Conservation (phyloP, 2,329 filamentous ascomycete genomes). For the Apiospora aurea region DNA sequence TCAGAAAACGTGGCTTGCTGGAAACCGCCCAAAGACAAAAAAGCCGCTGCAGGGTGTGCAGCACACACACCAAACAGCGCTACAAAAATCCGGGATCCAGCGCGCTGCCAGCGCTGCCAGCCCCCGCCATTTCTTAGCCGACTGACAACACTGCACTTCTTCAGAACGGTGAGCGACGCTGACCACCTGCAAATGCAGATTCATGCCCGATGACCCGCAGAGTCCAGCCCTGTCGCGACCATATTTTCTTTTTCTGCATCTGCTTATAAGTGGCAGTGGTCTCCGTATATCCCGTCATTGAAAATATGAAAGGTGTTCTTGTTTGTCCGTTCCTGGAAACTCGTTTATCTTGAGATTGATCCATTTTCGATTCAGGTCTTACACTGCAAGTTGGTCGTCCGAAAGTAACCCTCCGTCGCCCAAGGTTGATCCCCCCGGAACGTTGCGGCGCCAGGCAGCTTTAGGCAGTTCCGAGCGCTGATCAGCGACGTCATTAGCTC, state of each 20-base stretch:
- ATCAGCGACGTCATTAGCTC: slow-evolving; percentile 11
- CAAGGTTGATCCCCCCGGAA: slow-evolving; percentile 11
- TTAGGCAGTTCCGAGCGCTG: slow-evolving; percentile 9
- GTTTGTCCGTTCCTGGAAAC: background rate
- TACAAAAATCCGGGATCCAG: background rate
- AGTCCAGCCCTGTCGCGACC: background rate
- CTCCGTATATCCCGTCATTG: background rate
- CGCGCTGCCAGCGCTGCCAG: background rate
- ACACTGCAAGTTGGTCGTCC: background rate
- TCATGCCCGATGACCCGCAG: slow-evolving; percentile 14
- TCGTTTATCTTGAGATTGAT: slow-evolving; percentile 5
- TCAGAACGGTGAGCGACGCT: background rate
- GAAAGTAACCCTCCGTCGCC: slow-evolving; percentile 1
- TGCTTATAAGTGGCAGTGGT: background rate
- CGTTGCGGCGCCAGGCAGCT: background rate
- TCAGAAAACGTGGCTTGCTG: slow-evolving; percentile 11
- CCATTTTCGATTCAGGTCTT: background rate
- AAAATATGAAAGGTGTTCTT: background rate
- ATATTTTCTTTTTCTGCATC: background rate
- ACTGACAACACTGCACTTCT: background rate
- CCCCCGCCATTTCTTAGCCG: slow-evolving; percentile 11
- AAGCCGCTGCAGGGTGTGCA: background rate
- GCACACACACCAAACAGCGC: background rate
- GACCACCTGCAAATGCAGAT: background rate
- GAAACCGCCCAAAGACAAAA: background rate